phyloP scores from a whole-genome alignment of 208 protist genomes.

The Leishmania braziliensis region DNA sequence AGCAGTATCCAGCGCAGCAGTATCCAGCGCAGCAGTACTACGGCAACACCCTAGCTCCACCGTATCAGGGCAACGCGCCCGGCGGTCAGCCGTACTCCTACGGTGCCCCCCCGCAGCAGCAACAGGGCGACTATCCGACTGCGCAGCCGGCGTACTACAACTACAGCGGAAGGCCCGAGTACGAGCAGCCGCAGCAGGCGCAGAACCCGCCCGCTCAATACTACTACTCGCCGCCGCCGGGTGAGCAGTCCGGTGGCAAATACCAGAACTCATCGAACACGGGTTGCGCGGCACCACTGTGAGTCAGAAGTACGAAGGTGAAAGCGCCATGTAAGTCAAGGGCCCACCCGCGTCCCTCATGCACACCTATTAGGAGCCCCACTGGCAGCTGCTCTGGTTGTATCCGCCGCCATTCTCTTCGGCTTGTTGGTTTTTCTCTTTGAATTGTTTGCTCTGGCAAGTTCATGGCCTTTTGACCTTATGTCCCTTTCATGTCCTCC shows the following conservation, averaged over 20 bases:
- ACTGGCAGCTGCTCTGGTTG: background rate
- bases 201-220: background rate
- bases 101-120: slow-evolving; percentile 27
- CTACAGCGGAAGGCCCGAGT: slow-evolving; percentile 22
- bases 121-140: slow-evolving; percentile 13
- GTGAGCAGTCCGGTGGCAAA: background rate
- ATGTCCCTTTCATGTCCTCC: too few relatives aligned
- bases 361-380: background rate
- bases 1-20: background rate
- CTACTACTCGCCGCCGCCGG: slow-evolving; percentile 6
- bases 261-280: background rate
- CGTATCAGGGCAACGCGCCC: background rate
- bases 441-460: background rate
- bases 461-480: background rate
- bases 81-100: slow-evolving; percentile 10
- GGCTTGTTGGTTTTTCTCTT: background rate
- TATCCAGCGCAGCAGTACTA: slow-evolving; percentile 15
- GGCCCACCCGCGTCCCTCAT: background rate
- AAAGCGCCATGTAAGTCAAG: background rate
- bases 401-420: background rate
- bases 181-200: background rate
- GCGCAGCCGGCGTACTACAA: slow-evolving; percentile 36
- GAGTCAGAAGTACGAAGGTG: background rate
- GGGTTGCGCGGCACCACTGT: slow-evolving; percentile 1
- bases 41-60: background rate